Base-by-base conservation (phyloP, 345 rosid genomes). In the Populus pruinosa region DNA sequence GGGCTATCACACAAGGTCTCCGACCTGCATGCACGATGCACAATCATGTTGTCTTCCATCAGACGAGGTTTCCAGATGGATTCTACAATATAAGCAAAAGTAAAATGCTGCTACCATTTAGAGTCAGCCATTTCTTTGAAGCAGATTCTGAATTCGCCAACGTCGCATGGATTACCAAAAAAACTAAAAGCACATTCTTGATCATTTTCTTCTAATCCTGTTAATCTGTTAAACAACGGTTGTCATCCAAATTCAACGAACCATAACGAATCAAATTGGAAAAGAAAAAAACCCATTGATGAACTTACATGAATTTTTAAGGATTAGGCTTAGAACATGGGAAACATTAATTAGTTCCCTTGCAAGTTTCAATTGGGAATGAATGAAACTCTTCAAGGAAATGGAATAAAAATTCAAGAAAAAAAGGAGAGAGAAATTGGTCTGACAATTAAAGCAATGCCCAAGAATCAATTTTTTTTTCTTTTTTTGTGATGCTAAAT, bases 1-100 rank as follows among this genome's bases (percentile, higher is more conserved):
- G 90, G 0, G 97, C 98, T 25, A 92, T 79, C 21, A 92, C 90
- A 27, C 80, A 78, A 27, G 98, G 98, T 29, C 80, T 69, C 53
- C 74, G 8, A 13, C 99, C 99, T 95, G 88, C 74, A 70, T 5
- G 7, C 49, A 39, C 5, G 68, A 67, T 35, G 21, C 9, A 13
- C 39, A 72, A 56, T 18, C 35, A 14, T 36, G 63, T 23, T n/a
- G 63, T 59, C 29, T 59, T n/a, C 23, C 5, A n/a, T 39, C n/a
- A 17, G n/a, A 4, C 10, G 7, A 9, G 25, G 36, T 14, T 49
- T 17, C 39, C 0, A 29, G 14, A 36, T 67, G 18, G 25, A 53
- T 71, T 50, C 41, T 27, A 8, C 21, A 27, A 7, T 23, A 11
- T 47, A 29, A 29, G 3, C 7, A 4, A 64, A 41, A 55, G n/a